Evolutionary conservation across 1,284 basidiomycete genomes (phyloP), one percentile per base, ranked within the genome.

Genomic region (Malassezia slooffiae): DNA sequence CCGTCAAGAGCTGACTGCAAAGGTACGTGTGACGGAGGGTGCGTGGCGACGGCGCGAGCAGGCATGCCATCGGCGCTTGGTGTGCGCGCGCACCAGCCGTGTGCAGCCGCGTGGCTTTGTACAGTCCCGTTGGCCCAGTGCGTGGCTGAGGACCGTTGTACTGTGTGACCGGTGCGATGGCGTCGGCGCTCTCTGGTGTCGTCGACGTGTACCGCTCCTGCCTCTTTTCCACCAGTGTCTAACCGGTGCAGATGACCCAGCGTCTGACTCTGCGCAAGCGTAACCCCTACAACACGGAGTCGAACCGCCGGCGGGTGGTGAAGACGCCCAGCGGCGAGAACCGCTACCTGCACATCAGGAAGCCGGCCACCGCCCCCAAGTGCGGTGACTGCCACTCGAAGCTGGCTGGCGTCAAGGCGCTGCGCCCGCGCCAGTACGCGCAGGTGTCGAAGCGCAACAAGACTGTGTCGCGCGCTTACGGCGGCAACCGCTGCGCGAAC

Each of bases 261-360:
- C 89, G 91, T 72, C 90, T 99, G 70, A 95, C 90, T 66, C 85
- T 99, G 76, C 86, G 93, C 77, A 97, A 91, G 76, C 86, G 91
- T 72, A 85, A 84, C 67, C 83, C 90, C 17, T 99, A 99, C 81
- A 96, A 96, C 82, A 97, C 93, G 74, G 82, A 82, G 70, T 96
- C 91, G 52, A 91, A 85, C 80, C 81, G 86, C 71, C 79, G 89
- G 71, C 82, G 89, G 62, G 80, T 97, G 60, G 81, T 97, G 60
- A 97, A 97, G 80, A 97, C 91, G 33, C 91, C 91, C 58, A 86
- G 86, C 72, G 85, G 87, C 50, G 82, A 82, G 74, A 81, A 89
- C 60, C 83, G 85, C 61, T 87, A 87, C 76, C 84, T 89, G 73
- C 83, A 87, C 73, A 74, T 87, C 71, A 81, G 85, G 77, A 90